Conservation (phyloP, 2,329 filamentous ascomycete genomes). For the Phoma sp. region DNA sequence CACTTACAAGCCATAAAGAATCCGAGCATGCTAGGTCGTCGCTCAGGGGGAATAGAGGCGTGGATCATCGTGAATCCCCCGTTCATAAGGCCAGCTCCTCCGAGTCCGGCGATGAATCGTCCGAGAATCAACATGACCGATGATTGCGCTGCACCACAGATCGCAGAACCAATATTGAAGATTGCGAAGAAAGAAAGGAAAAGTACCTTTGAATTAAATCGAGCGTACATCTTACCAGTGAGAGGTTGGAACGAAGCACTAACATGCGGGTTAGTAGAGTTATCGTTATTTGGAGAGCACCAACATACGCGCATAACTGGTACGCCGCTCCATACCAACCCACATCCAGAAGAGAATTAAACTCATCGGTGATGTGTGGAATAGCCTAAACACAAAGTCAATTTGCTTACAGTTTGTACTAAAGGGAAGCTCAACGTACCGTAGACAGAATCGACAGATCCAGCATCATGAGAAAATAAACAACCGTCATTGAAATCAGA, state of each 20-base stretch:
- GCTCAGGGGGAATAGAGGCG: conserved; percentile 48
- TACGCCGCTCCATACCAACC: conserved; percentile 43
- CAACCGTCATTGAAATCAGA: conserved; percentile 8
- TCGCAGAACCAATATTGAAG: conserved; percentile 23
- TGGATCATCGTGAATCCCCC: conserved; percentile 51
- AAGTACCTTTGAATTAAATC: conserved; percentile 12
- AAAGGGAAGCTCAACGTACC: conserved; percentile 6
- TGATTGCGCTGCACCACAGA: conserved; percentile 25
- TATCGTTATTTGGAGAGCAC: background rate
- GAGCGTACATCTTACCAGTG: conserved; percentile 26
- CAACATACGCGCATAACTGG: conserved; percentile 45
- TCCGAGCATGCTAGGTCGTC: conserved; percentile 54
- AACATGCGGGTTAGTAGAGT: background rate
- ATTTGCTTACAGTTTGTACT: background rate
- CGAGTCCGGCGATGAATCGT: conserved; percentile 23
- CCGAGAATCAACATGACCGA: conserved; percentile 23
- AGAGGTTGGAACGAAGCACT: conserved; percentile 23
- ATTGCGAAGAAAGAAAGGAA: conserved; percentile 18
- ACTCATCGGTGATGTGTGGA: conserved; percentile 29
- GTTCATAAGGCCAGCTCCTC: conserved; percentile 43
- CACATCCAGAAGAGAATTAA: conserved; percentile 25
- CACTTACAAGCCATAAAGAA: conserved; percentile 54
- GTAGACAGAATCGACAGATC: conserved; percentile 28
- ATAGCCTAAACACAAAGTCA: conserved; percentile 16
- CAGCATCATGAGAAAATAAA: conserved; percentile 25